phyloP scores from a whole-genome alignment of 2,329 filamentous ascomycete genomes.

The Aspergillus sojae region DNA sequence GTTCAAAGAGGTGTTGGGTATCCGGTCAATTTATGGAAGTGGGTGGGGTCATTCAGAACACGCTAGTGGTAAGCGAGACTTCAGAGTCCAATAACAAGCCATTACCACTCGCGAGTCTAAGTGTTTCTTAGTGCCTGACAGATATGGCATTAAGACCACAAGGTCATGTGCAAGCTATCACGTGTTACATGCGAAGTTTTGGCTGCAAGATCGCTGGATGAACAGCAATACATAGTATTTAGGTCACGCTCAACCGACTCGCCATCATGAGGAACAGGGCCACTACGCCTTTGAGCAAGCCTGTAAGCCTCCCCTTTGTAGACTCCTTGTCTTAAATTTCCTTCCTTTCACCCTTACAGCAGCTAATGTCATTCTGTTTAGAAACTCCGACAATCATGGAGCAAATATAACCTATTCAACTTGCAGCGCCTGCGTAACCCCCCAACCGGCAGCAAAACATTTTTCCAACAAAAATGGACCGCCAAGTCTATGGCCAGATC shows the following conservation, averaged over 20 bases:
- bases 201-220: slow-evolving; percentile 17
- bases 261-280: slow-evolving; percentile 50
- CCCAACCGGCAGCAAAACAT: slow-evolving; percentile 59
- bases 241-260: slow-evolving; percentile 12
- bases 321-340: background rate
- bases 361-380: slow-evolving; percentile 42
- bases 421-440: slow-evolving; percentile 60
- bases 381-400: slow-evolving; percentile 96
- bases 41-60: background rate
- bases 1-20: slow-evolving; percentile 22
- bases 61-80: slow-evolving; percentile 38
- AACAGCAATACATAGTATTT: slow-evolving; percentile 1
- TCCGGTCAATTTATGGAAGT: slow-evolving; percentile 34
- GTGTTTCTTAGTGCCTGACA: slow-evolving; percentile 11
- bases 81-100: background rate
- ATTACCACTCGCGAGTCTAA: fast-evolving
- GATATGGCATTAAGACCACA: slow-evolving; percentile 11
- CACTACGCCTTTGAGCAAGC: slow-evolving; percentile 43
- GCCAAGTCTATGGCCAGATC: slow-evolving; percentile 81
- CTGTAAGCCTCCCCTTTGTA: slow-evolving; percentile 29
- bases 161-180: slow-evolving; percentile 20
- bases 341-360: slow-evolving; percentile 6
- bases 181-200: slow-evolving; percentile 38
- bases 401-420: slow-evolving; percentile 96
- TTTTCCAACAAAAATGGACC: slow-evolving; percentile 98